Conservation (phyloP, 306 rosid genomes). For the Lupinus albus region DNA sequence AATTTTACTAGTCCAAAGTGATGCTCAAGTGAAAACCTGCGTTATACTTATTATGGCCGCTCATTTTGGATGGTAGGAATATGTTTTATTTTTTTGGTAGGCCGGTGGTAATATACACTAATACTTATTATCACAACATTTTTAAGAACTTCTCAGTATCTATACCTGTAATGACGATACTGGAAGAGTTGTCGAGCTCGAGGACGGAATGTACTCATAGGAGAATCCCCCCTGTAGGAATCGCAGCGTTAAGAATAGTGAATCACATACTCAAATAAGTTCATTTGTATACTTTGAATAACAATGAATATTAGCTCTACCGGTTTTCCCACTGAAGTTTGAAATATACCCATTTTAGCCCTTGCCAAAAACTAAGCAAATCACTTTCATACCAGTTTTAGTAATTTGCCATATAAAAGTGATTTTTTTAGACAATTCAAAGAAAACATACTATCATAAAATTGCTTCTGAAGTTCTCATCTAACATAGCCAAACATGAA, state of each 20-base stretch:
- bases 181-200: constrained; percentile 89
- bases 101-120: neutral
- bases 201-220: constrained; percentile 83
- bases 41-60: neutral
- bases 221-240: constrained; percentile 86
- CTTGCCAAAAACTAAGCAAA: too few species aligned
- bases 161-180: constrained; percentile 94
- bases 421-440: too few species aligned
- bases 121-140: neutral
- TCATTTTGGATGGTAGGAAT: constrained; percentile 8
- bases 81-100: too few species aligned
- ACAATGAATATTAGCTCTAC: neutral
- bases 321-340: too few species aligned
- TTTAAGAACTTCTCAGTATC: constrained; percentile 24
- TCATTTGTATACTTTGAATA: constrained; percentile 2
- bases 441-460: too few species aligned
- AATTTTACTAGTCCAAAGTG: neutral
- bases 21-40: constrained; percentile 12
- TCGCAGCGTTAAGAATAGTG: constrained; percentile 33
- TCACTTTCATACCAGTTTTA: too few species aligned
- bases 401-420: too few species aligned
- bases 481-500: too few species aligned
- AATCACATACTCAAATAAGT: constrained; percentile 31
- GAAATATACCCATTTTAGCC: too few species aligned
- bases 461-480: too few species aligned